Conservation (phyloP, 2,329 filamentous ascomycete species). For the Ceratocystis smalleyi region DNA sequence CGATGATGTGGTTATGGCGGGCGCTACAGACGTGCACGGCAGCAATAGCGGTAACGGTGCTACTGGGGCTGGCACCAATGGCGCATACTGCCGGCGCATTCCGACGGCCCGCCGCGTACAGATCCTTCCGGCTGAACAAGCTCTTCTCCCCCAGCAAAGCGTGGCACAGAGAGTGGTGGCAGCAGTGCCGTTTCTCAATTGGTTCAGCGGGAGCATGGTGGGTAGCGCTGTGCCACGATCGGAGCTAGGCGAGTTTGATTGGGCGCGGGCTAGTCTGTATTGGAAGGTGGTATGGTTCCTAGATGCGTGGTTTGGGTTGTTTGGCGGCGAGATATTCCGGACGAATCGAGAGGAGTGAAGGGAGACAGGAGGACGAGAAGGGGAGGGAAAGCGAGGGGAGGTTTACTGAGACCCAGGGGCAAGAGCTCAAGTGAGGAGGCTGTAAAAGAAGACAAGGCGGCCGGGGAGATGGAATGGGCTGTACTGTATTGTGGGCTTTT, state of each 20-base stretch:
- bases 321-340: slow-evolving; percentile 42
- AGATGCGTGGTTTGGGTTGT: slow-evolving; percentile 42
- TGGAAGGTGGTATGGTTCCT: slow-evolving; percentile 52
- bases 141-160: slow-evolving; percentile 53
- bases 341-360: slow-evolving; percentile 42
- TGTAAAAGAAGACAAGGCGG: neutral
- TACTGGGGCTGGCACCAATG: neutral
- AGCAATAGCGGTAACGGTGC: neutral
- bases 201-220: slow-evolving; percentile 59
- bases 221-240: slow-evolving; percentile 59
- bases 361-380: slow-evolving; percentile 12
- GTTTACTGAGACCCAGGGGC: no score
- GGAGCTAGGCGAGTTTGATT: slow-evolving; percentile 64
- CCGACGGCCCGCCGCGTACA: slow-evolving; percentile 49
- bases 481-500: neutral
- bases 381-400: neutral
- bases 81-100: slow-evolving; percentile 43
- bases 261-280: slow-evolving; percentile 49
- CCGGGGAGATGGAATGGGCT: no score
- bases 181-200: slow-evolving; percentile 53
- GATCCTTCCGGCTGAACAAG: slow-evolving; percentile 53
- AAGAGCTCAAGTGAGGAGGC: no score
- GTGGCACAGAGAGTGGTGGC: slow-evolving; percentile 47
- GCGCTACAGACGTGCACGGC: neutral
- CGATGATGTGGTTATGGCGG: slow-evolving; percentile 18